Base-by-base conservation (phyloP, 768 basidiomycete species). In the Candolleomyces eurysporus region DNA sequence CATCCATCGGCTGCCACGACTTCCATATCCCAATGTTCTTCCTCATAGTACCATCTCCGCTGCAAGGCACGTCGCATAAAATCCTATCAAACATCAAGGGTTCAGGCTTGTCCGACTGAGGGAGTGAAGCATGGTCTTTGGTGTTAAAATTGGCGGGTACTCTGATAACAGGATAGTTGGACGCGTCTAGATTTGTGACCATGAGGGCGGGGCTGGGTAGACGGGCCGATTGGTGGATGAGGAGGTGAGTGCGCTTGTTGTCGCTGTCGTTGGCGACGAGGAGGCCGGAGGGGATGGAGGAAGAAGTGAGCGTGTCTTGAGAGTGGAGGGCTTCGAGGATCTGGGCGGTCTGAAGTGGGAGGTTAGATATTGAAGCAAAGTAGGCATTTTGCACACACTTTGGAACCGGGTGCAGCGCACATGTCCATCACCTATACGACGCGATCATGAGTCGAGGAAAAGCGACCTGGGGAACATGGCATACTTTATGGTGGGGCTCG, bases 391-490 rank as follows among this genome's bases (percentile, higher is more conserved):
- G 59, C 30, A 62, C 70, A 36, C 65, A 91, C 92, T 79, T 99
- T 99, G 22, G 95, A 97, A 5, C 97, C 97, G 0, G 97, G 97
- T 2, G 97, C 96, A 17, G 97, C 97, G 71, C 97, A 99, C 92
- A 96, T 94, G 73, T 99, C 97, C 67, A 98, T 87, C 19, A 93
- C 90, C 86, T 91, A 60, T 17, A 52, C 59, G 60, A 43, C 60
- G 40, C n/a, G 59, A 45, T n/a, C 58, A 13, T 53, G 48, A 32
- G 16, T 30, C 21, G 2, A 21, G 9, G 60, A 40, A 48, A 39
- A 55, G 19, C 13, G 19, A 21, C 7, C 14, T 7, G 26, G 49
- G 61, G 32, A 16, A 40, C 7, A 54, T 9, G 59, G 75, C 81
- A 55, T 69, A 87, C 91, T 67, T 78, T 80, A 72, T 98, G 96